Percentiles rank a stretch among this genome's conserved stretches.
Conservation (phyloP, 2,329 filamentous ascomycete species). For the Botrytis paeoniae region DNA sequence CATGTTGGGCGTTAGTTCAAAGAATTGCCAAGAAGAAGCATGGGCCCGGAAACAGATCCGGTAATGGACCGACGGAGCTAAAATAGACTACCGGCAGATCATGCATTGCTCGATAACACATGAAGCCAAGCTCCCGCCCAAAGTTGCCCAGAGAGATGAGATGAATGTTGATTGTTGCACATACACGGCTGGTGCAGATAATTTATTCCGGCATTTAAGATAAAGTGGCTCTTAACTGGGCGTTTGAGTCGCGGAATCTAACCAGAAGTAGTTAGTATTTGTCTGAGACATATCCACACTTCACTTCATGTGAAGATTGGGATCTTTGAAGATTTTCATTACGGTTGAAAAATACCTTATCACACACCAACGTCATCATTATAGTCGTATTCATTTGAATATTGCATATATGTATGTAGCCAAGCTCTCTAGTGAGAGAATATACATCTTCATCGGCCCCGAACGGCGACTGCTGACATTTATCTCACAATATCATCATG, state of each 20-base stretch:
- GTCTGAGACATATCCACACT: neutral
- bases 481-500: constrained; percentile 1
- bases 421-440: constrained; percentile 17
- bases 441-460: neutral
- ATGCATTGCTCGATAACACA: neutral
- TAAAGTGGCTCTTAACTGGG: neutral
- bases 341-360: neutral
- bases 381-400: neutral
- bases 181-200: neutral
- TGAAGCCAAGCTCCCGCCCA: neutral
- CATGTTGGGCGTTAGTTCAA: constrained; percentile 4
- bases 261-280: neutral
- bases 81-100: constrained; percentile 7
- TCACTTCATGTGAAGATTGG: constrained; percentile 8
- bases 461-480: neutral
- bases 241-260: neutral
- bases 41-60: constrained; percentile 4
- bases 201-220: neutral
- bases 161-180: neutral
- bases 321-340: constrained; percentile 14
- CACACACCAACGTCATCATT: neutral
- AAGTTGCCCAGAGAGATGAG: neutral
- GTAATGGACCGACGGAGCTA: neutral
- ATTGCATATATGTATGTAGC: constrained; percentile 8
- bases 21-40: constrained; percentile 4